A percentile compares a stretch with the other conserved stretches of the same genome.
Evolutionary conservation across 139 green algal species (phyloP).

Genomic region (Zygnema circumcarinatum): DNA sequence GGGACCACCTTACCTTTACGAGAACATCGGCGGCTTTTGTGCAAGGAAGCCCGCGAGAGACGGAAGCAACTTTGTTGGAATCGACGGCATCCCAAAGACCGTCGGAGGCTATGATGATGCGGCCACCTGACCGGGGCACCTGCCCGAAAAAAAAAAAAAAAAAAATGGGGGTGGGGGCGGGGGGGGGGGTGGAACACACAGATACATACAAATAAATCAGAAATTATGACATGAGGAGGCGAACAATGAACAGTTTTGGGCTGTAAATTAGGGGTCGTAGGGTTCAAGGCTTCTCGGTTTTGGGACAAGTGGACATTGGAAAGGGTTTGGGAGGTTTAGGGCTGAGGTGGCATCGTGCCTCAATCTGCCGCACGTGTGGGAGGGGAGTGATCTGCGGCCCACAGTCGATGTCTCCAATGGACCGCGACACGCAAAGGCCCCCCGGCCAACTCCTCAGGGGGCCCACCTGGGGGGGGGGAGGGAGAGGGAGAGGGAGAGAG

Average conservation of each 20-base stretch:
- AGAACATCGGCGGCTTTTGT: conserved; percentile 16
- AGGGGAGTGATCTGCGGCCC: conserved; percentile 78
- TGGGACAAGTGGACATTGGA: too few species aligned
- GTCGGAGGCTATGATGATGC: conserved; percentile 83
- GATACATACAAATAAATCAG: too few species aligned
- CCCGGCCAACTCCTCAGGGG: conserved; percentile 90
- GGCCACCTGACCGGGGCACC: conserved; percentile 71
- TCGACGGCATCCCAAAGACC: conserved; percentile 89
- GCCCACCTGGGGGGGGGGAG: conserved; percentile 77
- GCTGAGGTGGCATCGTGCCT: too few species aligned
- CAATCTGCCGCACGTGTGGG: conserved; percentile 84
- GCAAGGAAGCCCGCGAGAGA: conserved; percentile 65
- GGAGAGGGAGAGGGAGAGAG: too few species aligned
- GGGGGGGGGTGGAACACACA: too few species aligned
- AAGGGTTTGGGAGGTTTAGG: background rate
- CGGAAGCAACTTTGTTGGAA: conserved; percentile 62
- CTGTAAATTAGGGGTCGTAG: too few species aligned
- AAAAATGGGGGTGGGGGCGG: too few species aligned
- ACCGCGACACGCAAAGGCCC: conserved; percentile 83
- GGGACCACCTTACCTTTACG: conserved; percentile 51
- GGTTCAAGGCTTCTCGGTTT: too few species aligned
- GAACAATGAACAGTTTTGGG: too few species aligned
- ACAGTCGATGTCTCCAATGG: conserved; percentile 88
- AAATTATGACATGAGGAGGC: too few species aligned
- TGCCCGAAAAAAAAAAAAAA: too few species aligned